A percentile compares a stretch with the other conserved stretches of the same genome.
Conservation (phyloP, 2,329 filamentous ascomycete species). For the Albifimbria verrucaria region DNA sequence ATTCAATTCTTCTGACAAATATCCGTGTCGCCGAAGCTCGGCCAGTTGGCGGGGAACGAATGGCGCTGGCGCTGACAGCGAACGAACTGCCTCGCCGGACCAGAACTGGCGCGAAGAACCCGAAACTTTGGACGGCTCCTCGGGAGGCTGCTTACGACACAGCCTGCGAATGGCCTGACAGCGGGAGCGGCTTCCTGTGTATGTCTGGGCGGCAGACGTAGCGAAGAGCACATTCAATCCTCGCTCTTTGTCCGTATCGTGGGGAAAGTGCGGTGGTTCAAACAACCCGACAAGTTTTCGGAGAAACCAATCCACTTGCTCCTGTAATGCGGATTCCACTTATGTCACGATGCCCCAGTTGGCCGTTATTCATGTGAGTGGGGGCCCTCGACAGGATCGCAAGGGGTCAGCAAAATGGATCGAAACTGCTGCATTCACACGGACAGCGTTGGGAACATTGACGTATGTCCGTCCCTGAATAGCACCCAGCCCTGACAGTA, state of each 20-base stretch:
- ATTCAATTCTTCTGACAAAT: not conserved
- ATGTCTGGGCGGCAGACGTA: too few species aligned
- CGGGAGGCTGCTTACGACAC: too few species aligned
- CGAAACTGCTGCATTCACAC: too few species aligned
- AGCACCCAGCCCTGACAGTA: too few species aligned
- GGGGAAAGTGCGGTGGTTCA: not conserved
- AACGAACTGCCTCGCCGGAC: not conserved
- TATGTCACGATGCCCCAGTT: not conserved
- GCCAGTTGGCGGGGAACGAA: not conserved
- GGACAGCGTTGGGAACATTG: too few species aligned
- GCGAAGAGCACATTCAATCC: too few species aligned
- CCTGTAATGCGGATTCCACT: not conserved
- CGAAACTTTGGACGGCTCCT: too few species aligned
- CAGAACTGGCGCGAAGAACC: not conserved
- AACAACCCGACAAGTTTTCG: not conserved
- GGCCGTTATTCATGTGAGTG: not conserved
- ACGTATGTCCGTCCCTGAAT: too few species aligned
- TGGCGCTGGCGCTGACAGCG: not conserved
- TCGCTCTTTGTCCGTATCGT: too few species aligned
- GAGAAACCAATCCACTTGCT: not conserved
- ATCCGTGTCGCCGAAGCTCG: not conserved
- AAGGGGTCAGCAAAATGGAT: too few species aligned
- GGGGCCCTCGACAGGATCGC: not conserved
- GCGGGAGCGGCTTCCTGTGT: too few species aligned
- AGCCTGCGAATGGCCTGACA: too few species aligned